These are phyloP conservation scores for Hamigera avellanea DNA, from an alignment of 495 filamentous ascomycete species.

Conservation along the genomic window DNA sequence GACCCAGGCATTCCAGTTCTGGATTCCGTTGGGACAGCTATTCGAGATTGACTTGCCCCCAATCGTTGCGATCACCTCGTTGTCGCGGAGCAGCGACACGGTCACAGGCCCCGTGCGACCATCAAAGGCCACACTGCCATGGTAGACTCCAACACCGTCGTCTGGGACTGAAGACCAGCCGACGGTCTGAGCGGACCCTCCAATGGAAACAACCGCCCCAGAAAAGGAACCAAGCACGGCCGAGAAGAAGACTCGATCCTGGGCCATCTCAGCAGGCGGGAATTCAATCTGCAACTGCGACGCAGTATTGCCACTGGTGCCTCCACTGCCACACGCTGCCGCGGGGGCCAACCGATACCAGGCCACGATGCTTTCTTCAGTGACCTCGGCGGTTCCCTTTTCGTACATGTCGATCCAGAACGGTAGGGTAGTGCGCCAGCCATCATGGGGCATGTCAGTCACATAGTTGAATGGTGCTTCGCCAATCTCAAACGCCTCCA, in stretches of 20 bases:
- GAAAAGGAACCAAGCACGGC: constrained; percentile 16
- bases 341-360: constrained; percentile 46
- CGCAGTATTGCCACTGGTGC: constrained; percentile 24
- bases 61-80: constrained; percentile 11
- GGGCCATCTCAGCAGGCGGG: constrained; percentile 6
- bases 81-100: constrained; percentile 35
- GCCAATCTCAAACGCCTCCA: constrained; percentile 29
- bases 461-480: constrained; percentile 36
- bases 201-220: constrained; percentile 40
- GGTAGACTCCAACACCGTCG: constrained; percentile 37
- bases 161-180: constrained; percentile 19
- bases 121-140: constrained; percentile 37
- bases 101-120: constrained; percentile 38
- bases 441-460: constrained; percentile 34
- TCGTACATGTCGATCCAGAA: constrained; percentile 53
- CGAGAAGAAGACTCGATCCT: constrained; percentile 30
- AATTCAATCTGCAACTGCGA: constrained; percentile 5
- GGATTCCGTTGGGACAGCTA: constrained; percentile 33
- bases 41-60: constrained; percentile 37
- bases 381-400: constrained; percentile 25
- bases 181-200: constrained; percentile 19
- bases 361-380: constrained; percentile 36
- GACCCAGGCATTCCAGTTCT: constrained; percentile 43
- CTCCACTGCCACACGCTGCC: constrained; percentile 2
- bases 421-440: constrained; percentile 40